Conservation (phyloP, 2,329 filamentous ascomycete species). For the Stenocarpella maydis region DNA sequence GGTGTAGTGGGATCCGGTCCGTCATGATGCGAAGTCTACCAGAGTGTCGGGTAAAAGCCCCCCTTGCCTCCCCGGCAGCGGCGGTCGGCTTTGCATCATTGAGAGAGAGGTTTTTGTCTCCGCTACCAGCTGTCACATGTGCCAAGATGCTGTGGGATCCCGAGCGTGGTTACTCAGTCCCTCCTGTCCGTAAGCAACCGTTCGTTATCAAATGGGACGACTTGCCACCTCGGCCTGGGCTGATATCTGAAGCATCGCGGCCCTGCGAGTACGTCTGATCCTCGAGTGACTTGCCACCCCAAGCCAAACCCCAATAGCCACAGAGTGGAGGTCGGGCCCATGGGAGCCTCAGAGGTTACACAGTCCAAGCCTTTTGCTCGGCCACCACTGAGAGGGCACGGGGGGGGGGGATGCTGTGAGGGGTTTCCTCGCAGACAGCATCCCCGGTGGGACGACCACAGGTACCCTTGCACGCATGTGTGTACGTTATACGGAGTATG, state of each 20-base stretch:
- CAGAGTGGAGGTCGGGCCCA: slow-evolving; percentile 2
- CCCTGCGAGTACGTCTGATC: slow-evolving; percentile 14
- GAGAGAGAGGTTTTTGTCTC: slow-evolving; percentile 5
- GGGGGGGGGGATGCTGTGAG: slow-evolving; percentile 6
- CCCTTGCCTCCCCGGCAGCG: background rate
- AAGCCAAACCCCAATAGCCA: background rate
- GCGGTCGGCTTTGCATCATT: background rate
- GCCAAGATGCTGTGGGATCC: slow-evolving; percentile 26
- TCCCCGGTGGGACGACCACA: slow-evolving; percentile 2
- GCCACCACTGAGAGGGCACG: background rate
- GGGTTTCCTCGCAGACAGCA: slow-evolving; percentile 14
- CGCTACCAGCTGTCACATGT: slow-evolving; percentile 27
- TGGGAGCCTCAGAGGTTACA: background rate
- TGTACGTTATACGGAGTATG: background rate
- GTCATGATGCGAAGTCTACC: slow-evolving; percentile 13
- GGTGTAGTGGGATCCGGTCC: background rate
- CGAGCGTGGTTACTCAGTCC: background rate
- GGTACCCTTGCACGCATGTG: background rate
- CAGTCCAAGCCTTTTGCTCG: slow-evolving; percentile 5
- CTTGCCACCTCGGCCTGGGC: background rate
- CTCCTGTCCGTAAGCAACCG: slow-evolving; percentile 6
- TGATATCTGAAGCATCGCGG: background rate
- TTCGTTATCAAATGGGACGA: slow-evolving; percentile 8
- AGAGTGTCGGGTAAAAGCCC: slow-evolving; percentile 24
- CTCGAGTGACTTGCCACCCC: background rate